These are phyloP conservation scores for Picochlorum sp. DNA, from an alignment of 139 green algal species.

Conservation along the genomic window DNA sequence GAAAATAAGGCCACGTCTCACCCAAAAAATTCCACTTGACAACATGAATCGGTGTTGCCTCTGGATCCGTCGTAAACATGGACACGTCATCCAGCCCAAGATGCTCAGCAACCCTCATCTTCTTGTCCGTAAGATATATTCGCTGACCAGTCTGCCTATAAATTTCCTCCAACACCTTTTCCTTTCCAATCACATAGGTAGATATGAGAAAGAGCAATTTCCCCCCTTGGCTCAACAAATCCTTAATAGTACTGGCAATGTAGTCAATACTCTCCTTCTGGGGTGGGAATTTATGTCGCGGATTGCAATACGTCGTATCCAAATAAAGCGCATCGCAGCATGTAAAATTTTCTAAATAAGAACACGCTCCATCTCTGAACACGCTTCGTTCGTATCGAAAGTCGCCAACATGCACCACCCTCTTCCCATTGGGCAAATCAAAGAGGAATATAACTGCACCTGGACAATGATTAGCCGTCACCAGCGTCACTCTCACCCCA, in stretches of 20 bases:
- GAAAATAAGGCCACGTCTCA: slow-evolving; percentile 84
- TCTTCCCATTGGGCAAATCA: slow-evolving; percentile 32
- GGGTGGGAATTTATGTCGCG: slow-evolving; percentile 51
- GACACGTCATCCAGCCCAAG: slow-evolving; percentile 28
- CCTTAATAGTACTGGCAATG: slow-evolving; percentile 37
- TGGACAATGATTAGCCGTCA: slow-evolving; percentile 78
- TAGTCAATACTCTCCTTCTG: slow-evolving; percentile 54
- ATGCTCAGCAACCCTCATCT: slow-evolving; percentile 47
- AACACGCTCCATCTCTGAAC: slow-evolving; percentile 30
- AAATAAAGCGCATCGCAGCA: slow-evolving; percentile 54
- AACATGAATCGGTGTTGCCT: slow-evolving; percentile 40
- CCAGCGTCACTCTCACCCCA: slow-evolving; percentile 54
- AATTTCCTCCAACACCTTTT: slow-evolving; percentile 59
- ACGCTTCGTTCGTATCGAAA: slow-evolving; percentile 44
- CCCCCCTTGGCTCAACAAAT: slow-evolving; percentile 23
- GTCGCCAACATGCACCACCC: slow-evolving; percentile 66
- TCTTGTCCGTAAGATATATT: slow-evolving; percentile 46
- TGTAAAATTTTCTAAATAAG: slow-evolving; percentile 35
- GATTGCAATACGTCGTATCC: slow-evolving; percentile 80
- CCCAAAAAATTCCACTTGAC: slow-evolving; percentile 51
- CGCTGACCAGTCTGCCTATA: slow-evolving; percentile 31
- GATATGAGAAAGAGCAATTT: slow-evolving; percentile 7
- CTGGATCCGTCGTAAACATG: slow-evolving; percentile 47
- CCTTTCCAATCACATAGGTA: slow-evolving; percentile 65
- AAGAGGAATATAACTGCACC: slow-evolving; percentile 70